Base-by-base conservation (phyloP, 148 eudicot genomes). In the Chenopodium berlandieri region DNA sequence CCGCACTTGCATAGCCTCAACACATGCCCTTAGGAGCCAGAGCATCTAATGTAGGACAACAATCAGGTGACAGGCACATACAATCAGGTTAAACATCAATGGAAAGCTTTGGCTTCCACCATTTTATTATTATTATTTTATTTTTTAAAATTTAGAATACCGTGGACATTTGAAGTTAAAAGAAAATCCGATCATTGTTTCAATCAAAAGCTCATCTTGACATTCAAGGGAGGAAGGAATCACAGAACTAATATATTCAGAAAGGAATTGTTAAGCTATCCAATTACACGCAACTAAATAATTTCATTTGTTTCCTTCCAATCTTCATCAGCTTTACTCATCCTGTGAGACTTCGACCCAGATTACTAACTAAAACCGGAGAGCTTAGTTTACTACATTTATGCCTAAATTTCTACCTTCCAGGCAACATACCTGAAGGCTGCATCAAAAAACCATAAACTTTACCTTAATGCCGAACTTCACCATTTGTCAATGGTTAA, bases 401-500 rank as follows among this genome's bases (percentile, higher is more conserved):
- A 71, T 71, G 25, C 74, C 50, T 71, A 71, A 71, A 17, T 71
- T 5, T 22, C 50, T 71, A 71, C 19, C 74, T 17, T 71, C 25
- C 74, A 40, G 74, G 74, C 50, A 71, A 62, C 63, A 58, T 23
- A 62, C 66, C 66, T 62, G 66, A 23, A 62, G 66, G 66, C 66
- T 62, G 66, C 25, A 2, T 10, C 46, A 32, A 4, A 16, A 69
- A 13, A 23, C n/a, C 74, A 71, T 4, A 71, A 40, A 71, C 48
- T 34, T 69, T 69, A 69, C 46, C 74, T 69, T 79, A 52, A 31
- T 1, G 25, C n/a, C 22, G 40, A 76, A 31, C 67, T 56, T 32
- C 46, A 56, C 66, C 47, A n/a, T 17, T 47, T 34, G 31, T n/a
- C 34, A 67, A 52, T 69, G 60, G 68, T 25, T 48, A 79, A 68